Evolutionary conservation across 371 early-diverging fungal genomes (phyloP).

Genomic region (Nematocida ausubeli): DNA sequence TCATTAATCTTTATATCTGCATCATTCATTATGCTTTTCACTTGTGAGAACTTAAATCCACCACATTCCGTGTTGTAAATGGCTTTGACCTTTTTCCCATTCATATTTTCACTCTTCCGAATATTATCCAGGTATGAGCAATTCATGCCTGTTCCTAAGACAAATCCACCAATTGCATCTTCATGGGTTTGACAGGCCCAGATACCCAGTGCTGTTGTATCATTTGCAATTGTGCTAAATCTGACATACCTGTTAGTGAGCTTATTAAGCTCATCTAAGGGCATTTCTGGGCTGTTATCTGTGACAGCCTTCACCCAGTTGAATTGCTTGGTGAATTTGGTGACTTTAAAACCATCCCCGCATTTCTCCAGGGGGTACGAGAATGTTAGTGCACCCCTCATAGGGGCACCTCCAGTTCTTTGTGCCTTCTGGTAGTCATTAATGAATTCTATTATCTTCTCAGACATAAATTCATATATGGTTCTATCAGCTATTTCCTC

Average conservation of each 20-base stretch:
- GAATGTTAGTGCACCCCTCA: conserved; percentile 40
- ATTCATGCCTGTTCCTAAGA: conserved; percentile 46
- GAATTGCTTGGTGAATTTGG: conserved; percentile 44
- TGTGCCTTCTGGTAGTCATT: background rate
- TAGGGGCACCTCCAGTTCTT: background rate
- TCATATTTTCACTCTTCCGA: background rate
- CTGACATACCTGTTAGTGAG: background rate
- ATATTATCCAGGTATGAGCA: conserved; percentile 27
- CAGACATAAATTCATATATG: conserved; percentile 45
- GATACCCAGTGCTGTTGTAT: conserved; percentile 44
- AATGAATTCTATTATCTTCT: conserved; percentile 24
- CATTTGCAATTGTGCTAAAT: conserved; percentile 36
- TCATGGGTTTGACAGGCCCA: background rate
- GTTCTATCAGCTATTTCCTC: background rate
- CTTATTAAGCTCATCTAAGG: conserved; percentile 38
- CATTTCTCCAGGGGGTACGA: conserved; percentile 32
- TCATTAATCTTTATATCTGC: background rate
- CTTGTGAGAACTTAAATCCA: background rate
- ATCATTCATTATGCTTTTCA: background rate
- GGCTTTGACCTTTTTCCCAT: background rate
- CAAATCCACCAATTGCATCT: conserved; percentile 33
- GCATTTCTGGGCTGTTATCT: background rate
- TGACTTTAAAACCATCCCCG: background rate
- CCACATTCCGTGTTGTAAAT: conserved; percentile 53
- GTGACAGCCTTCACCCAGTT: conserved; percentile 6